Evolutionary conservation across 2,329 filamentous ascomycete species (phyloP).

Genomic region (Colletotrichum musicola): DNA sequence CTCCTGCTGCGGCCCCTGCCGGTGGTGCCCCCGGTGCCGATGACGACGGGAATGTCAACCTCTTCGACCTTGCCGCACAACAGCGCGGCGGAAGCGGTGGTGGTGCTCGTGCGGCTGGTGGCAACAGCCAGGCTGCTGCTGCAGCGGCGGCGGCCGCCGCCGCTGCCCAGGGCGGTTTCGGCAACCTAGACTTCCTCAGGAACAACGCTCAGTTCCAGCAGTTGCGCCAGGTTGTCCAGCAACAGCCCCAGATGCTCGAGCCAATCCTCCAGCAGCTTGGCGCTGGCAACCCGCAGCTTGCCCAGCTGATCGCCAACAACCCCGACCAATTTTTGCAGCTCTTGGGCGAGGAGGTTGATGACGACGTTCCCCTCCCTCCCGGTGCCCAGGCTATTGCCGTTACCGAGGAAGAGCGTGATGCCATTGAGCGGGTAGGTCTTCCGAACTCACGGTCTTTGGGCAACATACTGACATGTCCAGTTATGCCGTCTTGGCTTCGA

Average conservation of each 20-base stretch:
- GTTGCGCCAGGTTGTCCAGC: conserved; percentile 94
- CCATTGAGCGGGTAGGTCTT: conserved; percentile 87
- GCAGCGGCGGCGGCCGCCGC: conserved; percentile 62
- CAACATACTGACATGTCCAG: conserved; percentile 56
- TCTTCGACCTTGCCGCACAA: conserved; percentile 93
- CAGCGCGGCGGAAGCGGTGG: conserved; percentile 60
- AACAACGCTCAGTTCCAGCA: conserved; percentile 99
- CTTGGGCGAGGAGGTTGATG: conserved; percentile 87
- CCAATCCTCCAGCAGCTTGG: conserved; percentile 97
- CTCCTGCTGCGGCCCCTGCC: conserved; percentile 49
- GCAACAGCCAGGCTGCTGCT: conserved; percentile 54
- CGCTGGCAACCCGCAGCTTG: conserved; percentile 93
- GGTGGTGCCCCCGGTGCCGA: conserved; percentile 54
- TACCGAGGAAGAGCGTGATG: conserved; percentile 95
- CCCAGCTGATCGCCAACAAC: conserved; percentile 90
- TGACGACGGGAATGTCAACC: conserved; percentile 79
- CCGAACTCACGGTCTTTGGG: too few relatives aligned
- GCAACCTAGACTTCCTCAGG: conserved; percentile 92
- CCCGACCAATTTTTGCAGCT: conserved; percentile 94
- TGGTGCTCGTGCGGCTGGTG: conserved; percentile 56
- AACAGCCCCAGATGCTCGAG: conserved; percentile 98
- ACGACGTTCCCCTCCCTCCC: conserved; percentile 86
- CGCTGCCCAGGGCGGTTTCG: conserved; percentile 69
- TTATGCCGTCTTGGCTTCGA: conserved; percentile 94
- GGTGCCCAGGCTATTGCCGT: conserved; percentile 91